These are phyloP conservation scores for Fusarium irregulare DNA, from an alignment of 2,329 filamentous ascomycete genomes.

Conservation along the genomic window DNA sequence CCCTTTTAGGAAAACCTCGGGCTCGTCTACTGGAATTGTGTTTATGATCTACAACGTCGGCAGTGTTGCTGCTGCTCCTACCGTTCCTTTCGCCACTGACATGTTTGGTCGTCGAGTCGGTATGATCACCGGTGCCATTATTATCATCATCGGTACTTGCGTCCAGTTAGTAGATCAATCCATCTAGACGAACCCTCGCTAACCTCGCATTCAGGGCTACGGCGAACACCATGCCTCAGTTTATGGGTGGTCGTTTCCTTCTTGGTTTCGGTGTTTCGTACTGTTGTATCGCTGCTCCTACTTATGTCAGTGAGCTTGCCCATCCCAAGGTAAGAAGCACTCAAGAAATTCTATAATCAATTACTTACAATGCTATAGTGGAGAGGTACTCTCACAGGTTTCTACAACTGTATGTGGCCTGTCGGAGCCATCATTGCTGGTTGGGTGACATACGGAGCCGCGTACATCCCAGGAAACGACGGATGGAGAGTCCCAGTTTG, in stretches of 20 bases:
- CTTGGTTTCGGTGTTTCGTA: constrained; percentile 64
- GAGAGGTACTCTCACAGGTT: constrained; percentile 57
- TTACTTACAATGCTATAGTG: constrained; percentile 47
- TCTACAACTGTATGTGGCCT: constrained; percentile 53
- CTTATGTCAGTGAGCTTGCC: constrained; percentile 61
- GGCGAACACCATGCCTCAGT: constrained; percentile 49
- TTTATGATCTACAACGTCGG: constrained; percentile 61
- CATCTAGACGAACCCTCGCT: rapidly evolving
- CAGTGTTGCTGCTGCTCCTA: constrained; percentile 54
- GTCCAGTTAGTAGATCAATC: constrained; percentile 47
- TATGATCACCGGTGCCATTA: constrained; percentile 54
- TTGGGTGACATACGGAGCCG: constrained; percentile 64
- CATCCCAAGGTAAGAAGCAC: constrained; percentile 53
- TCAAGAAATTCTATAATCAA: rapidly evolving
- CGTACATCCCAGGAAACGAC: constrained; percentile 49
- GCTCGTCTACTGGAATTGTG: constrained; percentile 43
- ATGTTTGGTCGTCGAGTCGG: constrained; percentile 55
- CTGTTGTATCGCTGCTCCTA: constrained; percentile 54
- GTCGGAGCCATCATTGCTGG: constrained; percentile 64
- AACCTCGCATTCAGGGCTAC: constrained; percentile 38
- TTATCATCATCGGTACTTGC: constrained; percentile 57
- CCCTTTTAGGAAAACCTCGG: constrained; percentile 22
- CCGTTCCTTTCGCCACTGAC: constrained; percentile 56
- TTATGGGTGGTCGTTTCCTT: constrained; percentile 64
- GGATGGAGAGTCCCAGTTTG: constrained; percentile 55